Evolutionary conservation across 2,329 filamentous ascomycete species (phyloP), one percentile per base, ranked within the genome.

Genomic region (Biscogniauxia mediterranea): DNA sequence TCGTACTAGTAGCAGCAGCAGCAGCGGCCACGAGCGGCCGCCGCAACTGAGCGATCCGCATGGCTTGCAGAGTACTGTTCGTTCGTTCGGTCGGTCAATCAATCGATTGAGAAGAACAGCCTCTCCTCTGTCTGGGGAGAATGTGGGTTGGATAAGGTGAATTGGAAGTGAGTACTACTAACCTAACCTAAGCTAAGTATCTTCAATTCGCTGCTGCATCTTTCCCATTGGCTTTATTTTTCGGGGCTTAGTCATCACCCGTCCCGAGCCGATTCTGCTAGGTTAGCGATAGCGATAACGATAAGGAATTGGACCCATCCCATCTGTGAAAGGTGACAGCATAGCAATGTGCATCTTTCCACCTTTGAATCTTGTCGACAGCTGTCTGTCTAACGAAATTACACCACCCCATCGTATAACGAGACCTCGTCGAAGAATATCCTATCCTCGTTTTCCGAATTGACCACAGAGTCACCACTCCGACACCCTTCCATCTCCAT

Each of bases 1-100:
- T 17, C 2, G 38, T n/a, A 23, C 23, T 23, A 17, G 38, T 9
- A 46, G 76, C 66, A 68, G 75, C 74, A 55, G 77, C 76, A 46
- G 76, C 66, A 68, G 75, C 74, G 55, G 77, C 76, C 68, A 75
- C 73, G 67, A 80, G 62, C 52, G 78, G 78, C 72, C 76, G 75
- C 70, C 77, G 77, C 70, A 79, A 76, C 73, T 78, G 77, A 69
- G 74, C 71, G 65, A 80, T 73, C 67, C 78, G 72, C 79, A 80
- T 81, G 62, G 62, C 66, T 62, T 62, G 67, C 55, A 56, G 56
- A 60, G 51, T 65, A 54, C 56, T 60, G 58, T 66, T 57, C 59
- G 64, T 62, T n/a, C n/a, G n/a, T n/a, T n/a, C 57, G 28, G 28
- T 32, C 28, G 28, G 28, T 4, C 28, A 32, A 32, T 32, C 28